Evolutionary conservation across 2,329 filamentous ascomycete genomes (phyloP), one percentile per base, ranked within the genome.

Genomic region (Westerdykella ornata): DNA sequence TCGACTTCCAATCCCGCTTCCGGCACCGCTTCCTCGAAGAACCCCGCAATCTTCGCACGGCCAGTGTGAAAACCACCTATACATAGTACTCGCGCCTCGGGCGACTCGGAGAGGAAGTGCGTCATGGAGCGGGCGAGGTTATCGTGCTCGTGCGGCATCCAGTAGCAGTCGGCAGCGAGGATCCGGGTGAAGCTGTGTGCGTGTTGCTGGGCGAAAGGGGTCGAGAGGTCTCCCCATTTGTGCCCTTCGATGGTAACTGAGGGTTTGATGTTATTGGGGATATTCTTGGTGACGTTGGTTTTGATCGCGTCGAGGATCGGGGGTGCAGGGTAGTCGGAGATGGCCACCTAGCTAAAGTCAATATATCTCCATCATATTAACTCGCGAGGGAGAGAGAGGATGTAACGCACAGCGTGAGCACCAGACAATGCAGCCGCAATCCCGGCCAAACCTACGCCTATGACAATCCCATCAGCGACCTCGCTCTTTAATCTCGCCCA

Each of bases 41-140:
- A 88, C 0, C 66, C 71, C n/a, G 71, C 71, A 68, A 87, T 72
- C 59, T 80, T 81, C 15, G 70, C 70, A 28, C 84, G 70, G 0
- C 84, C 84, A 0, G 84, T 85, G 56, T 88, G 84, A 51, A 88
- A 85, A 0, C 81, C 83, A 1, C 77, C 82, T 5, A 86, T 72
- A n/a, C 82, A 76, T 66, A 81, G 79, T 38, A 80, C 75, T 26
- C 76, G 69, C 2, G 78, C 75, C 11, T 53, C 60, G 1, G 65
- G 52, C 3, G 56, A 62, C 4, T 57, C 57, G 1, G 60, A 66
- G 14, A 87, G 68, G 56, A 86, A 84, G 63, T 79, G 77, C 4
- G 72, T 63, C 56, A 86, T 77, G 17, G 81, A 84, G 32, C 58
- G 63, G 35, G 74, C 73, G 18, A 88, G 71, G 60, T 81, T 83